Percentiles rank a stretch among this genome's conserved stretches.
Evolutionary conservation across 2,329 filamentous ascomycete genomes (phyloP).

Genomic region (Aspergillaceae sp.): DNA sequence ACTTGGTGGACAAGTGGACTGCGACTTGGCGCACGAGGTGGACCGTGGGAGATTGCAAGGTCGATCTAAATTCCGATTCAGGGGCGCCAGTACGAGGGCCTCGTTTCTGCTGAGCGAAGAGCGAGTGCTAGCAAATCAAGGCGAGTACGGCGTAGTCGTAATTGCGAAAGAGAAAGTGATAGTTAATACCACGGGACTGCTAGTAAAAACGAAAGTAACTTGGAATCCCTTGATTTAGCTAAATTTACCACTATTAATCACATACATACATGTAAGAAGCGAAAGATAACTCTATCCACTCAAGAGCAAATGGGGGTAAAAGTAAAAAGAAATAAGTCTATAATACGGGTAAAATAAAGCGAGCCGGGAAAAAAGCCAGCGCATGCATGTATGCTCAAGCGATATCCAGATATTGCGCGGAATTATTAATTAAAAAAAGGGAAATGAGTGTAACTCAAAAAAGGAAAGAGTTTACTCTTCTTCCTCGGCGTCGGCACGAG

Average conservation of each 20-base stretch:
- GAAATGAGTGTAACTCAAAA: conserved; percentile 11
- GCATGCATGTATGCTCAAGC: conserved; percentile 25
- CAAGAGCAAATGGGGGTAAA: conserved; percentile 18
- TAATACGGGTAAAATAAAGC: conserved; percentile 25
- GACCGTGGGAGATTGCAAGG: conserved; percentile 24
- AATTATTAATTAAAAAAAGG: conserved; percentile 16
- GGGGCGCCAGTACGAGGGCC: neutral
- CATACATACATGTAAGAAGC: conserved; percentile 34
- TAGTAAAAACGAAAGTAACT: conserved; percentile 6
- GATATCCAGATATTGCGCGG: conserved; percentile 22
- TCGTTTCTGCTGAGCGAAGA: too few species aligned
- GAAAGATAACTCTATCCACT: conserved; percentile 26
- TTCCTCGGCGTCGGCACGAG: conserved; percentile 37
- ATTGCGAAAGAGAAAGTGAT: too few species aligned
- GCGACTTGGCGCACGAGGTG: conserved; percentile 31
- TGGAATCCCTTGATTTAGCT: conserved; percentile 29
- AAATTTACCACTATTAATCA: conserved; percentile 33
- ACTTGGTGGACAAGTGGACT: too few species aligned
- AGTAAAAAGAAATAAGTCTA: conserved; percentile 29
- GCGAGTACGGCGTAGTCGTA: too few species aligned
- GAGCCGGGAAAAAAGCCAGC: conserved; percentile 14
- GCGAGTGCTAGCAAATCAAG: too few species aligned
- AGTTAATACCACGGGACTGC: too few species aligned
- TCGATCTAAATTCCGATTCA: conserved; percentile 3
- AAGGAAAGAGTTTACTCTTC: conserved; percentile 31